phyloP scores from a whole-genome alignment of 2,329 filamentous ascomycete species.

The Tolypocladium paradoxum region DNA sequence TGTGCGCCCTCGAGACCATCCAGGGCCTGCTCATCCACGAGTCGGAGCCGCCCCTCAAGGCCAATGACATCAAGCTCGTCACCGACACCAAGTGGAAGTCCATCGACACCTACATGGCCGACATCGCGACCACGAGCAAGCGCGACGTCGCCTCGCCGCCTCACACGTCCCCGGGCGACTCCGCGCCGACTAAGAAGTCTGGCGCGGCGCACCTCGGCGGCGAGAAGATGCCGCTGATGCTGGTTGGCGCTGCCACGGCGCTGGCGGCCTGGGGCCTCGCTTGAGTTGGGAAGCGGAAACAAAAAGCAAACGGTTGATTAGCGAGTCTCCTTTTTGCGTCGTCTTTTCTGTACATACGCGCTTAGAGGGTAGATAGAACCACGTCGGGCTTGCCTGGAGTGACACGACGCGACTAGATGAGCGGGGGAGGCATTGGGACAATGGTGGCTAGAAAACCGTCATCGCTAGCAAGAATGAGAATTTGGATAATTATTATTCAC shows the following conservation, averaged over 20 bases:
- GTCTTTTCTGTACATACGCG: neutral
- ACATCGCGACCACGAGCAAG: constrained; percentile 2
- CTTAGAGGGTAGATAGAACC: neutral
- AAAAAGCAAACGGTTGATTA: neutral
- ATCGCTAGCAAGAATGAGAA: neutral
- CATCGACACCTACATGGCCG: constrained; percentile 7
- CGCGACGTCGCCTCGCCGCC: neutral
- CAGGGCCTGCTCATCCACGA: constrained; percentile 43
- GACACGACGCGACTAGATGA: neutral
- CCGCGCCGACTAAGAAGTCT: neutral
- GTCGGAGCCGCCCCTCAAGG: constrained; percentile 33
- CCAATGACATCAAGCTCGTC: constrained; percentile 35
- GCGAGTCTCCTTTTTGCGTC: neutral
- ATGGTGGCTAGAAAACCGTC: neutral
- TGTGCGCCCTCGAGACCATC: constrained; percentile 53
- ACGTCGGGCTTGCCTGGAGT: neutral
- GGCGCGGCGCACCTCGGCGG: neutral
- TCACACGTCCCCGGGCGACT: neutral
- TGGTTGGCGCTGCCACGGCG: neutral
- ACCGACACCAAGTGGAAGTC: constrained; percentile 14
- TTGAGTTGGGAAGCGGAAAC: neutral
- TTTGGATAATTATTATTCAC: neutral
- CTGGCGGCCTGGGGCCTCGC: neutral
- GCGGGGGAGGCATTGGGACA: neutral
- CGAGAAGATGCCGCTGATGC: neutral